Conservation (phyloP, 768 basidiomycete genomes). For the Mycena leptocephala region DNA sequence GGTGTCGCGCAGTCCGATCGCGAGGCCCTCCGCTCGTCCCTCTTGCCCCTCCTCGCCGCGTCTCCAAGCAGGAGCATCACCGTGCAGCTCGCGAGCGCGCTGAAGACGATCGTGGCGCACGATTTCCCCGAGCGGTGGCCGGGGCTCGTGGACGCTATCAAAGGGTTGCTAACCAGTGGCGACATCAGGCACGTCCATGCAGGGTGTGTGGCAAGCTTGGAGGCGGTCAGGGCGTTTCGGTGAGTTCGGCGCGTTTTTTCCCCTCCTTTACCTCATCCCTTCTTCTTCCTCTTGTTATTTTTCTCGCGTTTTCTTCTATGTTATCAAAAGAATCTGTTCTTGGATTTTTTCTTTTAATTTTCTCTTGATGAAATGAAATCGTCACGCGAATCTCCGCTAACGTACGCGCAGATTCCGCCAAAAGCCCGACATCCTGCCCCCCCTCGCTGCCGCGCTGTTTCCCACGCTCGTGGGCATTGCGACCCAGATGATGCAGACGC, state of each 20-base stretch:
- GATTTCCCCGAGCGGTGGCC: slow-evolving; percentile 90
- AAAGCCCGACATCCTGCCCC: slow-evolving; percentile 70
- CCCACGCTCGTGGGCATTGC: slow-evolving; percentile 86
- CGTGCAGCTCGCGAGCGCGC: slow-evolving; percentile 80
- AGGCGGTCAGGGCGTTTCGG: slow-evolving; percentile 86
- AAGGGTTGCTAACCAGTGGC: slow-evolving; percentile 72
- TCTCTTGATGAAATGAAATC: too few species aligned
- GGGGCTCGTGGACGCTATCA: slow-evolving; percentile 76
- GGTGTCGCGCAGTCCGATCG: slow-evolving; percentile 80
- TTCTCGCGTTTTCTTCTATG: too few species aligned
- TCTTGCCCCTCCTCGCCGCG: slow-evolving; percentile 80
- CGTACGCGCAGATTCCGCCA: slow-evolving; percentile 85
- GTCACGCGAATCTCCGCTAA: too few species aligned
- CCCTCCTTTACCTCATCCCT: too few species aligned
- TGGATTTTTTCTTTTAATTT: too few species aligned
- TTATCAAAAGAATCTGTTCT: too few species aligned
- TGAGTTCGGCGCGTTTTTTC: too few species aligned
- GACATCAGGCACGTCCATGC: slow-evolving; percentile 85
- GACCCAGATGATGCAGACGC: slow-evolving; percentile 74
- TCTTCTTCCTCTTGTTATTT: too few species aligned
- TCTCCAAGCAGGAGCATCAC: slow-evolving; percentile 80
- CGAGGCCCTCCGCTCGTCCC: slow-evolving; percentile 76
- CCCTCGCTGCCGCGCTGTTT: slow-evolving; percentile 76
- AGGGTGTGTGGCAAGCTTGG: slow-evolving; percentile 84
- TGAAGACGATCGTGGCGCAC: slow-evolving; percentile 81